Evolutionary conservation across 2,329 filamentous ascomycete species (phyloP).

Genomic region (Cadophora luteo-olivacea): DNA sequence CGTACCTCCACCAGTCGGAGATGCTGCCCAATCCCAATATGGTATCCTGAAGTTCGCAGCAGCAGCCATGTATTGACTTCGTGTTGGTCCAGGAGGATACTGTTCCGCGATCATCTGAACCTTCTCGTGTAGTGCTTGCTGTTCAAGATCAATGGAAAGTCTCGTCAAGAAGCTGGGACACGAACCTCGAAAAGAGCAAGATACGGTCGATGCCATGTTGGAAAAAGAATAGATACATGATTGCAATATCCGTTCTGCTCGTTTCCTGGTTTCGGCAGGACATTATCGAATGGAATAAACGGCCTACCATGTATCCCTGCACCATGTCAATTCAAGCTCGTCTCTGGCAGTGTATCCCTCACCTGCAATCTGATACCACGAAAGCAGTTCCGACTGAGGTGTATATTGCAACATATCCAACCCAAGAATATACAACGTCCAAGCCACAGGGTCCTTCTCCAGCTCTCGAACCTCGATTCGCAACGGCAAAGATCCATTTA

Average conservation of each 20-base stretch:
- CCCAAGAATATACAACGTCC: constrained; percentile 41
- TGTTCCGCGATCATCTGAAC: constrained; percentile 53
- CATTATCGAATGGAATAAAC: constrained; percentile 37
- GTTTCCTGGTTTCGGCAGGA: constrained; percentile 28
- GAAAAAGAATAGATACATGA: constrained; percentile 42
- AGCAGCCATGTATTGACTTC: constrained; percentile 52
- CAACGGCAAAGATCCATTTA: constrained; percentile 33
- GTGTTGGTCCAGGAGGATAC: constrained; percentile 38
- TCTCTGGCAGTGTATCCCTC: background rate
- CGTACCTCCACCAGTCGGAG: constrained; percentile 55
- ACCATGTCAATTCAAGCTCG: background rate
- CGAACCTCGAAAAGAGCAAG: constrained; percentile 61
- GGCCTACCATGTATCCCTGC: constrained; percentile 42
- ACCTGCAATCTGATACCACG: constrained; percentile 42
- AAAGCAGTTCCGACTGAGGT: constrained; percentile 34
- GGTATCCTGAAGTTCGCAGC: constrained; percentile 51
- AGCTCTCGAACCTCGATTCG: constrained; percentile 39
- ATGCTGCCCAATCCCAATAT: constrained; percentile 56
- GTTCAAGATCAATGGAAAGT: constrained; percentile 27
- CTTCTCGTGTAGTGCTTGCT: constrained; percentile 59
- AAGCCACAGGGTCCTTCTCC: constrained; percentile 35
- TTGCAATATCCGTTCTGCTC: constrained; percentile 39
- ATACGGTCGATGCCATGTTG: constrained; percentile 62
- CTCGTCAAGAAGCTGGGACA: background rate
- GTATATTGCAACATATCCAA: constrained; percentile 39